Percentiles rank a stretch among this genome's conserved stretches.
Conservation (phyloP, 202 grass and related monocot species). For the Zizania palustris region DNA sequence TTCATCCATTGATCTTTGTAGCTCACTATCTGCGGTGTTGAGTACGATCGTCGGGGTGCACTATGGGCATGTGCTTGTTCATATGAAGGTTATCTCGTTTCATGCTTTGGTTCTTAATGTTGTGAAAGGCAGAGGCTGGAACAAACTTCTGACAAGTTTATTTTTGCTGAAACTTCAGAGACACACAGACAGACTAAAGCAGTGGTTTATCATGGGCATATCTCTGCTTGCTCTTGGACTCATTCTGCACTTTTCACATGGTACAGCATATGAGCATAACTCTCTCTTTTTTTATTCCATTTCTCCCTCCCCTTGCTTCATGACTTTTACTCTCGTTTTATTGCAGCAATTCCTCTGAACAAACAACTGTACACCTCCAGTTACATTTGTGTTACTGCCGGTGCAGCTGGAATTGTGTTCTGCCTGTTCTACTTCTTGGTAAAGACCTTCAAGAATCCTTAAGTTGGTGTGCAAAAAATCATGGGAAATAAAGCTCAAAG, state of each 20-base stretch:
- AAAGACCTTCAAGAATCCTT: background rate
- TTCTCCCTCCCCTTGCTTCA: background rate
- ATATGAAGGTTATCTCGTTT: constrained; percentile 63
- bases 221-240: constrained; percentile 73
- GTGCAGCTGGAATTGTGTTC: constrained; percentile 73
- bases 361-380: constrained; percentile 90
- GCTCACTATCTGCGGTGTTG: constrained; percentile 80
- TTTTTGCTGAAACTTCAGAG: constrained; percentile 42
- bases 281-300: background rate
- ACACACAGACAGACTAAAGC: constrained; percentile 73
- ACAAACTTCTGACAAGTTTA: constrained; percentile 1
- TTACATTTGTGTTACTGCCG: constrained; percentile 85
- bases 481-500: background rate
- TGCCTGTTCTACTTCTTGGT: constrained; percentile 75
- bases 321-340: constrained; percentile 10
- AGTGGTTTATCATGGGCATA: constrained; percentile 66
- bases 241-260: constrained; percentile 83
- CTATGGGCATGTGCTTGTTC: constrained; percentile 85
- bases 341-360: constrained; percentile 78
- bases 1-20: constrained; percentile 25
- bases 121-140: background rate
- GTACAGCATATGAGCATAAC: constrained; percentile 32
- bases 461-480: background rate
- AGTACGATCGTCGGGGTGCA: constrained; percentile 83
- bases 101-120: background rate